Evolutionary conservation across 2,329 filamentous ascomycete species (phyloP), one percentile per base, ranked within the genome.

Genomic region (Bipolaris bicolor): DNA sequence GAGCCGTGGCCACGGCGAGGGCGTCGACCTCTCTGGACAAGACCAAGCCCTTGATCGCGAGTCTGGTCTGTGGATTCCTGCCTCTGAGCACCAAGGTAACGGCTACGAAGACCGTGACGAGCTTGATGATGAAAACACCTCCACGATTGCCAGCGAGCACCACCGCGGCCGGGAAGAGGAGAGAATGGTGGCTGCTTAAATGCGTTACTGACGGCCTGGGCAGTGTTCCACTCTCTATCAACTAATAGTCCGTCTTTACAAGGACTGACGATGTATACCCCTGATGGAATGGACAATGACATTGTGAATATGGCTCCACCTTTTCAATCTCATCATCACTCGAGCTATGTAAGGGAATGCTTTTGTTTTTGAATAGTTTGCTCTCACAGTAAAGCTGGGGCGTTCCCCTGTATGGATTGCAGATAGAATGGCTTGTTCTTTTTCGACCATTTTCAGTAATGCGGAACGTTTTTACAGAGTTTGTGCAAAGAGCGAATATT

Each of bases 1-100:
- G 88, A 89, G 73, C 72, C 84, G 84, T 59, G 84, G 86, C 63
- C 84, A 86, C 58, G 81, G 80, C 26, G 90, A 94, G 70, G 90
- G 91, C 7, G 84, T 92, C 57, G 93, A 97, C 71, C 84, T 97
- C 37, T 90, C 91, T 2, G 84, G 84, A 46, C 94, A 97, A 79
- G 93, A 97, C 73, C 85, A 85, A 46, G 89, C 91, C 61, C 87
- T 92, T 62, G 90, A 91, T 72, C 84, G 88, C 56, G 91, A 94
- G 73, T 91, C 90, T 11, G 86, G 87, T 60, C 80, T 88, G 29
- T 97, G 94, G 94, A 87, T 93, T 34, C 89, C 89, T 6, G 90
- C 90, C 13, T 85, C 86, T 58, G 82, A 87, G 75, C 88, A 90
- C 71, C 82, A 85, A 68, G 82, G 82, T 24, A 82, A 86, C 54